These are phyloP conservation scores for Lepidium sativum DNA, from an alignment of 345 rosid species.

Conservation along the genomic window DNA sequence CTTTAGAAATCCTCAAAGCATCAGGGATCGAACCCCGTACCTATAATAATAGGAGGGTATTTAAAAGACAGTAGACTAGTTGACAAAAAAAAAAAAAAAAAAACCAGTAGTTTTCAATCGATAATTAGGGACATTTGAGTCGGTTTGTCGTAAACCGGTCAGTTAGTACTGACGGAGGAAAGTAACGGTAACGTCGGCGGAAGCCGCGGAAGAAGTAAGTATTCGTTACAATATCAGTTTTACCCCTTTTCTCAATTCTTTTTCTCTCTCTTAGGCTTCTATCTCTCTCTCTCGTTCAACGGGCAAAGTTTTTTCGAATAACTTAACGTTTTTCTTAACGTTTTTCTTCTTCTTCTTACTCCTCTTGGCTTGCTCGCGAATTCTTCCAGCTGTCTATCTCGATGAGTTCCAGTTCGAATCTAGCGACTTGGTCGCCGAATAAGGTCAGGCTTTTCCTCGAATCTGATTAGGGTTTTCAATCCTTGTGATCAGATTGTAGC, in stretches of 20 bases:
- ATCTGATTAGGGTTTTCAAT: slow-evolving; percentile 15
- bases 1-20: too few species aligned
- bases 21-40: too few species aligned
- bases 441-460: slow-evolving; percentile 32
- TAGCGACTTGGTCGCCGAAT: slow-evolving; percentile 35
- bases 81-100: too few species aligned
- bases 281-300: slow-evolving; percentile 49
- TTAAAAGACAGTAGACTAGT: too few species aligned
- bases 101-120: too few species aligned
- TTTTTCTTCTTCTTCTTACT: not conserved
- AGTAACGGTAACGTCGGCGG: slow-evolving; percentile 30
- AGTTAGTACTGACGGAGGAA: too few species aligned
- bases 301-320: slow-evolving; percentile 67
- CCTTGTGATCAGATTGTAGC: slow-evolving; percentile 7
- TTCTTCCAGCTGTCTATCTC: not conserved
- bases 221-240: slow-evolving; percentile 43
- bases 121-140: not conserved
- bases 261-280: not conserved
- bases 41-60: too few species aligned
- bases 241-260: not conserved
- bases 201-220: too few species aligned
- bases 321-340: slow-evolving; percentile 19
- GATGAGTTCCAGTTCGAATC: slow-evolving; percentile 51
- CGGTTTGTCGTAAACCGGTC: not conserved
- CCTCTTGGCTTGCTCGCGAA: slow-evolving; percentile 4